These are phyloP conservation scores for Rutstroemia sp. DNA, from an alignment of 2,329 filamentous ascomycete genomes.

Conservation along the genomic window DNA sequence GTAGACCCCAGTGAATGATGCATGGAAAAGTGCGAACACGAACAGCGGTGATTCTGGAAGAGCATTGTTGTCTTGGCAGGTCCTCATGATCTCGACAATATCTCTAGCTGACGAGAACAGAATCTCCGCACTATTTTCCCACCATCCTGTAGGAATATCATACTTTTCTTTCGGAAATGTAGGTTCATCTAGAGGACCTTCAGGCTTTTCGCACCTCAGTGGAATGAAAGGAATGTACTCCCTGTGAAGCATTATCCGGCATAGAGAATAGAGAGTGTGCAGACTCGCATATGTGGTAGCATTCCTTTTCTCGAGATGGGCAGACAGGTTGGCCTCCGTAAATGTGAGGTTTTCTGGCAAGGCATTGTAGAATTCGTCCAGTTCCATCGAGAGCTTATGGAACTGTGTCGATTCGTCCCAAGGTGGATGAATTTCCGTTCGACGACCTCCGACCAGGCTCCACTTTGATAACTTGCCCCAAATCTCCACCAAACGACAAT, in stretches of 20 bases:
- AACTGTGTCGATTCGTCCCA: constrained; percentile 53
- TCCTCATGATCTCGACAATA: constrained; percentile 57
- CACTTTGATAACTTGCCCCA: constrained; percentile 52
- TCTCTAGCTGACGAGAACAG: constrained; percentile 56
- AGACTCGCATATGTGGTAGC: constrained; percentile 59
- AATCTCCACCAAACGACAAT: constrained; percentile 51
- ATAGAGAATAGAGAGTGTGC: constrained; percentile 59
- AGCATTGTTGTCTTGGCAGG: constrained; percentile 51
- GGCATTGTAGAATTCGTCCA: constrained; percentile 44
- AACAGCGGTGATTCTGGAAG: constrained; percentile 60
- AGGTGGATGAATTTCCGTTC: constrained; percentile 44
- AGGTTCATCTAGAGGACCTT: constrained; percentile 52
- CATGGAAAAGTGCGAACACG: constrained; percentile 60
- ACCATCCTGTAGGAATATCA: constrained; percentile 47
- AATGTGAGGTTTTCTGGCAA: constrained; percentile 49
- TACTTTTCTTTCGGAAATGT: constrained; percentile 41
- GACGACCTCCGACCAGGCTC: constrained; percentile 45
- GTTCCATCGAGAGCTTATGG: constrained; percentile 41
- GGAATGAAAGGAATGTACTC: constrained; percentile 63
- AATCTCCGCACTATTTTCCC: constrained; percentile 53
- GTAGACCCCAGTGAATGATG: constrained; percentile 60
- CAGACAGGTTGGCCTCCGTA: constrained; percentile 54
- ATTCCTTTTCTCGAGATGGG: constrained; percentile 56
- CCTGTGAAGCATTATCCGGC: constrained; percentile 59
- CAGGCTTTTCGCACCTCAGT: constrained; percentile 40